Evolutionary conservation across 805 yeast genomes (phyloP).

Genomic region (Candida xyloterini): DNA sequence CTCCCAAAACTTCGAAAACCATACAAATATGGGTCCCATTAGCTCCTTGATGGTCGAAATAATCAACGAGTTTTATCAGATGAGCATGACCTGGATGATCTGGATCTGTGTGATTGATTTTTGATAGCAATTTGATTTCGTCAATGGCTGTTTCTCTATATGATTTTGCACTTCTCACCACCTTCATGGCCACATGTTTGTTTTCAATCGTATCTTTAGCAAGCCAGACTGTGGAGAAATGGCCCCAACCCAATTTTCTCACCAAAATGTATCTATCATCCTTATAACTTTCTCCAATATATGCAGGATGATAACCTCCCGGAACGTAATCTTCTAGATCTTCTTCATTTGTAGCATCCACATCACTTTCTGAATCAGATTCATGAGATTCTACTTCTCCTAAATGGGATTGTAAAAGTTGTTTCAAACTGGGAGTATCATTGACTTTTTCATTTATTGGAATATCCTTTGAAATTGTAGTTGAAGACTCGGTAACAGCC

Average conservation of each 20-base stretch:
- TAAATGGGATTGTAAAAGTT: constrained; percentile 24
- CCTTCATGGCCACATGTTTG: constrained; percentile 88
- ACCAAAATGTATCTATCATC: constrained; percentile 68
- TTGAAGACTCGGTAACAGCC: constrained; percentile 9
- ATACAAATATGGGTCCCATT: constrained; percentile 93
- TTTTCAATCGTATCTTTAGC: constrained; percentile 60
- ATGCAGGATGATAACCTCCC: constrained; percentile 97
- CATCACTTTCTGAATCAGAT: constrained; percentile 29
- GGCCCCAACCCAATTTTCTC: constrained; percentile 98
- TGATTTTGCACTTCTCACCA: constrained; percentile 86
- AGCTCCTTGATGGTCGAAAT: constrained; percentile 82
- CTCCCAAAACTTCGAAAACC: constrained; percentile 98
- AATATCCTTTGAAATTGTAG: constrained; percentile 8
- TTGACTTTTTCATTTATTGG: constrained; percentile 1
- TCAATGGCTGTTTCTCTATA: constrained; percentile 94
- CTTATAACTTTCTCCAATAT: constrained; percentile 80
- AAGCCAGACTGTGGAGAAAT: constrained; percentile 93
- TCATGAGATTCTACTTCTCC: constrained; percentile 33
- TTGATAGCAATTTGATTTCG: constrained; percentile 77
- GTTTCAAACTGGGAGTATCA: constrained; percentile 6
- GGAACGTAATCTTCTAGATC: constrained; percentile 77
- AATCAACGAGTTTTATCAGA: constrained; percentile 77
- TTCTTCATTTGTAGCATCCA: constrained; percentile 65
- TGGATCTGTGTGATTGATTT: constrained; percentile 58
- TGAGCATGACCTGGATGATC: constrained; percentile 79